Base-by-base conservation (phyloP, 106 monocot genomes). In the Gastrodia elata region DNA sequence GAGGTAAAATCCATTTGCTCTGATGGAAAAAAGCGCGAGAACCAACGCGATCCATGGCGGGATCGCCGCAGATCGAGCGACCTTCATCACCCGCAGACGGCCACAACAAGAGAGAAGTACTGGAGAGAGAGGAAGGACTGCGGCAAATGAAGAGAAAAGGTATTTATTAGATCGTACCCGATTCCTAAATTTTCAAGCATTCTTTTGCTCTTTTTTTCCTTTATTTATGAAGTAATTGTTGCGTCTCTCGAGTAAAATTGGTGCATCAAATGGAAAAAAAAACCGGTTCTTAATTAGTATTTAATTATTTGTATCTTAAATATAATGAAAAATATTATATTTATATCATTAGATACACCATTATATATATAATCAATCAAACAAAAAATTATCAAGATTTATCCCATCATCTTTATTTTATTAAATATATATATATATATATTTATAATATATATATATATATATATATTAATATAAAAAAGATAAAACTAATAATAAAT, bases 1-100 rank as follows among this genome's bases (percentile, higher is more conserved):
- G 76, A 97, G 90, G 81, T 97, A 97, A 76, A 93, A 97, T 32
- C 81, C 68, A 41, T 72, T 48, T 22, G 77, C 82, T 24, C 55
- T 75, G 16, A 64, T 39, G 32, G 71, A 52, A 55, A 71, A 67
- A 48, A 80, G 24, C 40, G 68, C 46, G 40, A 80, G 64, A 59
- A 67, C 65, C 42, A 83, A 30, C 34, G 78, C 82, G 77, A 88
- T 76, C 75, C 73, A 82, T 20, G 83, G 68, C 39, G 84, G 64
- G 69, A 83, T 30, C 77, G 71, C 42, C 77, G 58, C 34, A 20
- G 68, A 58, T 39, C 80, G 82, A 38, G 57, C 58, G 73, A 77
- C 81, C 88, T 48, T 84, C 94, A 89, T 94, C 16, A 1, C 39
- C n/a, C 25, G 39, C 39, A 68, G n/a, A 38, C n/a, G n/a, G 3